A percentile compares a stretch with the other conserved stretches of the same genome.
phyloP scores from a whole-genome alignment of 257 asterid genomes.

The Galeopsis tetrahit region DNA sequence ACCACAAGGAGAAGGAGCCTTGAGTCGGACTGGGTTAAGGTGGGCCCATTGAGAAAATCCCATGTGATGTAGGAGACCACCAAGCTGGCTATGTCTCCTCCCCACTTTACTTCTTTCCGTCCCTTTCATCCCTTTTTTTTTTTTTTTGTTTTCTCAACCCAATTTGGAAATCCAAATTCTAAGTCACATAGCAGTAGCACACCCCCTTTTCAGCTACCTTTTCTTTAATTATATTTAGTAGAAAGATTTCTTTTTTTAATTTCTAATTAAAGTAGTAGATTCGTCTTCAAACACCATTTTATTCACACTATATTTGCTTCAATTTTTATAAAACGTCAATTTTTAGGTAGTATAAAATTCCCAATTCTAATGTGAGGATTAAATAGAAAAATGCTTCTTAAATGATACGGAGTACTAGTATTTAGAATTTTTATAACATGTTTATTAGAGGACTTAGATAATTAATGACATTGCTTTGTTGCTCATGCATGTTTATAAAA shows the following conservation, averaged over 20 bases:
- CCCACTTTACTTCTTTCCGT: constrained; percentile 38
- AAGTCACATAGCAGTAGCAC: not conserved
- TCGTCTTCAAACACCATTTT: not conserved
- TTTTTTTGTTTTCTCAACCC: not conserved
- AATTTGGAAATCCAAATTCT: constrained; percentile 21
- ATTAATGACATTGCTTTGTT: not conserved
- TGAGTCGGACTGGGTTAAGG: constrained; percentile 32
- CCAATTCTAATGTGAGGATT: not conserved
- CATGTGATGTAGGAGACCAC: constrained; percentile 91
- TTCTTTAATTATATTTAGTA: no score
- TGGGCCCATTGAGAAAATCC: constrained; percentile 30
- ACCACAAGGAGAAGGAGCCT: constrained; percentile 28
- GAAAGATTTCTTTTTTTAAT: no score
- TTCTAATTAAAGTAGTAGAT: not conserved
- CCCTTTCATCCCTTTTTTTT: constrained; percentile 26
- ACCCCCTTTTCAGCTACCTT: no score
- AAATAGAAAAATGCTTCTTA: not conserved
- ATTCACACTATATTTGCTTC: not conserved
- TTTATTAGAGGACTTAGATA: not conserved
- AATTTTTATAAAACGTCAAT: not conserved
- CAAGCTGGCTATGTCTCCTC: constrained; percentile 57
- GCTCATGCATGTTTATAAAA: not conserved
- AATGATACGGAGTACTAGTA: not conserved
- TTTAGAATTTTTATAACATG: not conserved
- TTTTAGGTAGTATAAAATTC: not conserved